Conservation (phyloP, 768 basidiomycete genomes). For the Tricholoma bakamatsutake region DNA sequence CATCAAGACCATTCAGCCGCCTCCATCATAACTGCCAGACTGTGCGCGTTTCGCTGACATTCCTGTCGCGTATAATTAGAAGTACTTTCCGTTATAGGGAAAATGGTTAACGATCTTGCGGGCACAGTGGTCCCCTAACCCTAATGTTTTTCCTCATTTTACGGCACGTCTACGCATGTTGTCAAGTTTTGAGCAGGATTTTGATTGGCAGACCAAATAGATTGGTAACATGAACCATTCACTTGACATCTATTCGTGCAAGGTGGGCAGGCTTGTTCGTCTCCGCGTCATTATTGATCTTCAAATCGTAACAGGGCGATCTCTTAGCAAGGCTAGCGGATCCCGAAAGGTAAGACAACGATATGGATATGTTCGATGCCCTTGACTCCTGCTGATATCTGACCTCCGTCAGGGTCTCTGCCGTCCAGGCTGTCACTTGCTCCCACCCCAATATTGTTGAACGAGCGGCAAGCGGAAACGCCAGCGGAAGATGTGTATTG, state of each 20-base stretch:
- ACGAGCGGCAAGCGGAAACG: constrained; percentile 74
- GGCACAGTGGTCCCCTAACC: constrained; percentile 75
- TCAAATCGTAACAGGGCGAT: constrained; percentile 52
- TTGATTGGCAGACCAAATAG: constrained; percentile 25
- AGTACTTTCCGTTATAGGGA: constrained; percentile 40
- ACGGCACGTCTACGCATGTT: constrained; percentile 43
- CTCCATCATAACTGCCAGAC: constrained; percentile 78
- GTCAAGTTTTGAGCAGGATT: neutral
- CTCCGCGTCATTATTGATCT: constrained; percentile 2
- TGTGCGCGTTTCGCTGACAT: constrained; percentile 26
- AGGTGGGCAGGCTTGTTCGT: constrained; percentile 33
- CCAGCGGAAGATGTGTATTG: constrained; percentile 69
- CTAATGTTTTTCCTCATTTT: constrained; percentile 78
- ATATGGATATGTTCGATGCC: neutral
- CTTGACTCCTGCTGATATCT: constrained; percentile 4
- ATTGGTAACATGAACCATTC: constrained; percentile 79
- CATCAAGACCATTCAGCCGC: constrained; percentile 56
- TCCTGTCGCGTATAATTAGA: neutral
- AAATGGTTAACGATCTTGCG: constrained; percentile 76
- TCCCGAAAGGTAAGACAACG: constrained; percentile 37
- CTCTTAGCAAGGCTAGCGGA: constrained; percentile 60
- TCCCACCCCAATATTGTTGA: constrained; percentile 75
- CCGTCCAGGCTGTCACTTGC: constrained; percentile 87
- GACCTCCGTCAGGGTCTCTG: constrained; percentile 50
- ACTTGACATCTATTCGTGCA: constrained; percentile 67